Evolutionary conservation across 1,139 yeast genomes (phyloP), one percentile per base, ranked within the genome.

Genomic region (Blastobotrys persicus): DNA sequence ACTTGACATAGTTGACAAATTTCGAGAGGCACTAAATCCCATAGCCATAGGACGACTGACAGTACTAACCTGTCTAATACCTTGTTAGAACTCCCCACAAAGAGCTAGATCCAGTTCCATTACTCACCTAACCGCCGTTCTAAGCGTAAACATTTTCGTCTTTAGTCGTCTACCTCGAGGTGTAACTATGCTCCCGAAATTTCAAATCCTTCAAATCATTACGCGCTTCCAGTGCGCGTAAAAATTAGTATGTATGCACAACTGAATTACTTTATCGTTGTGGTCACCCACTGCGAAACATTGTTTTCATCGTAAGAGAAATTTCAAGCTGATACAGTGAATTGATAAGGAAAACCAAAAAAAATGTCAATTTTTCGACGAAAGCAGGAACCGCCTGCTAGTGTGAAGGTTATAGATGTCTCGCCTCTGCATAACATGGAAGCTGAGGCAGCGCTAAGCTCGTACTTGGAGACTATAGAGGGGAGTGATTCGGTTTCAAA

Each of bases 401-500:
- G 66, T 31, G 59, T 65, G 11, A 62, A 62, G 39, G 55, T 64
- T 45, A 54, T 56, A 7, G 48, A 57, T 16, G 49, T 58, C 7
- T 47, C 52, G 38, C 58, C 69, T 55, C 49, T 72, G 33, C 60
- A 62, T 23, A 59, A 60, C 44, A 64, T 58, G 50, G 70, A 58
- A 41, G 72, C 67, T 46, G 78, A 72, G 73, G 78, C 66, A 67
- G 65, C 47, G 60, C 69, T 54, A 67, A 73, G 55, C 66, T 75
- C 43, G 66, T 82, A 35, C 70, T 44, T 82, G 31, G 79, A 79
- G 53, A 68, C 78, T 0, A 73, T 77, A 14, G 70, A 72, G 44
- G 66, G 74, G n/a, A 54, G 56, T 35, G 71, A 60, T 32, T 57
- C 64, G 28, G 69, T 75, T 4, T 62, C 79, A 56, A 78, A 83